Percentiles rank a stretch among this genome's conserved stretches.
Evolutionary conservation across 2,329 filamentous ascomycete genomes (phyloP).

Genomic region (Penicillium occitanis): DNA sequence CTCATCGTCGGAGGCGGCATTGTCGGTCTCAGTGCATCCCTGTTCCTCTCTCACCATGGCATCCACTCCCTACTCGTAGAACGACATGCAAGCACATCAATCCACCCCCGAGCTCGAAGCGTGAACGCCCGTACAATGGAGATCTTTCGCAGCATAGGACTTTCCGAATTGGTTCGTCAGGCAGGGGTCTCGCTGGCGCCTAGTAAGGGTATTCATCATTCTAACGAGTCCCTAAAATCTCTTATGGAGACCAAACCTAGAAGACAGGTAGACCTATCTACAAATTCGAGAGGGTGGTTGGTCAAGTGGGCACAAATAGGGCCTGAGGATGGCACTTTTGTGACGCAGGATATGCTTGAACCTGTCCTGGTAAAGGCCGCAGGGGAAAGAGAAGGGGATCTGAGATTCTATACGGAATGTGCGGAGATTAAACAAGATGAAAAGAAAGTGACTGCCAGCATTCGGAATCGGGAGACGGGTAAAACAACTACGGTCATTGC

Average conservation of each 20-base stretch:
- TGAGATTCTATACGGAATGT: conserved; percentile 16
- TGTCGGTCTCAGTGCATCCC: conserved; percentile 14
- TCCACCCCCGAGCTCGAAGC: conserved; percentile 19
- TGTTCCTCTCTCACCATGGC: conserved; percentile 15
- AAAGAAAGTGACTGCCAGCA: conserved; percentile 9
- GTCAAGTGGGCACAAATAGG: conserved; percentile 3
- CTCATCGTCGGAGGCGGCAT: conserved; percentile 17
- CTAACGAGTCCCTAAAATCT: neutral
- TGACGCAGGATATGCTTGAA: conserved; percentile 21
- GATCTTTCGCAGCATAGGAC: conserved; percentile 16
- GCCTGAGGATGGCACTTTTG: conserved; percentile 17
- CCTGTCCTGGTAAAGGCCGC: conserved; percentile 13
- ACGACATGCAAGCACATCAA: conserved; percentile 13
- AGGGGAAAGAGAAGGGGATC: conserved; percentile 8
- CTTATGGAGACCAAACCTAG: conserved; percentile 8
- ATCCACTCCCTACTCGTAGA: conserved; percentile 15
- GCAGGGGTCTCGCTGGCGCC: conserved; percentile 8
- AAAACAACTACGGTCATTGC: neutral
- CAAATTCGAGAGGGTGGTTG: neutral
- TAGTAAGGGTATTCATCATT: conserved; percentile 8
- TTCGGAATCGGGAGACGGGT: conserved; percentile 13
- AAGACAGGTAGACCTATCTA: neutral
- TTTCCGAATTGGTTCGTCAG: conserved; percentile 10
- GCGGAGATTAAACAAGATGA: neutral
- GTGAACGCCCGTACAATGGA: conserved; percentile 21